phyloP scores from a whole-genome alignment of 2,329 filamentous ascomycete genomes.

The Aureobasidium leucospermi region DNA sequence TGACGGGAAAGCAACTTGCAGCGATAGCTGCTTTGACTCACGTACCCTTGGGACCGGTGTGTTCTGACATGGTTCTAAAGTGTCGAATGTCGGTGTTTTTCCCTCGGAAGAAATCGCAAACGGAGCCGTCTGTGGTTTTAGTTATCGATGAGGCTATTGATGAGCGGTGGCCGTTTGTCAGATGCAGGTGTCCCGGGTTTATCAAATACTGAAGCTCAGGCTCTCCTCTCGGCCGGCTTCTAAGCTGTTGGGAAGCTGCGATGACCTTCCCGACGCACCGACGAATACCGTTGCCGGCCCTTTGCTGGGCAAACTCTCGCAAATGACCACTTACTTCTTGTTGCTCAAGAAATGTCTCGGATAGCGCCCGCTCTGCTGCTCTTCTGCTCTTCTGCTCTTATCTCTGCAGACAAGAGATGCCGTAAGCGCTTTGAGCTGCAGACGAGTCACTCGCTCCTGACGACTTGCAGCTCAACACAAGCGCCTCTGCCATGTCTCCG shows the following conservation, averaged over 20 bases:
- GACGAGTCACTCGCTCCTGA: background rate
- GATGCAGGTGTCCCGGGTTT: background rate
- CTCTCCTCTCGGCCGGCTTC: slow-evolving; percentile 11
- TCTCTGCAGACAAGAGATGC: background rate
- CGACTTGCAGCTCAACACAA: slow-evolving; percentile 1
- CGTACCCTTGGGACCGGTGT: slow-evolving; percentile 8
- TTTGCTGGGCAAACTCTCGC: slow-evolving; percentile 4
- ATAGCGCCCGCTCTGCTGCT: background rate
- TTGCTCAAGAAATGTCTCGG: background rate
- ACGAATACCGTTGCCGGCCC: slow-evolving; percentile 10
- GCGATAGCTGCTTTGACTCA: slow-evolving; percentile 3
- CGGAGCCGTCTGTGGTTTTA: background rate
- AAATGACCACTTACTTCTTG: background rate
- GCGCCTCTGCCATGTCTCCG: background rate
- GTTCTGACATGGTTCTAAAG: background rate
- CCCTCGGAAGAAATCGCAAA: slow-evolving; percentile 2
- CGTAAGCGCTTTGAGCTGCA: background rate
- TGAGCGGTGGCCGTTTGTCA: background rate
- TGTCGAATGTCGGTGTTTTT: background rate
- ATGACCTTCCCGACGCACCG: background rate
- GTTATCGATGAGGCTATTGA: background rate
- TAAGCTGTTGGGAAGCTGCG: slow-evolving; percentile 8
- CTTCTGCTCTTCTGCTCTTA: background rate
- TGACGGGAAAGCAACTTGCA: background rate
- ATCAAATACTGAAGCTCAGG: slow-evolving; percentile 4